Conservation (phyloP, 805 yeast species). For the Teunomyces atbi region DNA sequence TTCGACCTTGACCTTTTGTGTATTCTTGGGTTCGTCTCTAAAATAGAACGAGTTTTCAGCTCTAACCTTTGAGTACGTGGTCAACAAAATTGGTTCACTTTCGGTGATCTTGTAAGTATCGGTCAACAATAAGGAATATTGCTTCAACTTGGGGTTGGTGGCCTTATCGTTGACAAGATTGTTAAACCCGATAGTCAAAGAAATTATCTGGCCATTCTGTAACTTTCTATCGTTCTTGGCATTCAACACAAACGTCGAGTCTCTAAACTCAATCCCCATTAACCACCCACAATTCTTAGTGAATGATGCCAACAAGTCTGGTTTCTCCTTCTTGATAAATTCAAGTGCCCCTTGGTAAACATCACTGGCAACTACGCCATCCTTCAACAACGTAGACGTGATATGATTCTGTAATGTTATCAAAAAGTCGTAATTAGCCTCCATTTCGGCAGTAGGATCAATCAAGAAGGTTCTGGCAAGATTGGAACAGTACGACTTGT, state of each 20-base stretch:
- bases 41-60: constrained; percentile 81
- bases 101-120: constrained; percentile 77
- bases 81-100: constrained; percentile 61
- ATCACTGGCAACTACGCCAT: constrained; percentile 65
- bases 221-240: constrained; percentile 67
- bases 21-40: constrained; percentile 53
- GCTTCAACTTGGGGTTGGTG: constrained; percentile 49
- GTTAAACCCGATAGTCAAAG: constrained; percentile 75
- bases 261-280: constrained; percentile 87
- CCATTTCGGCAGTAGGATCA: constrained; percentile 81
- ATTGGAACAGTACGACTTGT: constrained; percentile 85
- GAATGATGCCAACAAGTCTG: constrained; percentile 63
- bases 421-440: constrained; percentile 73
- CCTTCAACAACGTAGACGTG: constrained; percentile 52
- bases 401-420: constrained; percentile 67
- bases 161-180: constrained; percentile 50
- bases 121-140: constrained; percentile 69
- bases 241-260: constrained; percentile 69
- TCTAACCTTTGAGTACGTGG: constrained; percentile 69
- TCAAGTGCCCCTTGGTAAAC: constrained; percentile 65
- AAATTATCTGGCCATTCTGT: constrained; percentile 70
- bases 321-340: constrained; percentile 54
- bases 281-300: constrained; percentile 84
- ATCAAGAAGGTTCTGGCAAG: constrained; percentile 85
- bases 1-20: constrained; percentile 36